Evolutionary conservation across 2,329 filamentous ascomycete species (phyloP).

Genomic region (Pleoardoris graminearum): DNA sequence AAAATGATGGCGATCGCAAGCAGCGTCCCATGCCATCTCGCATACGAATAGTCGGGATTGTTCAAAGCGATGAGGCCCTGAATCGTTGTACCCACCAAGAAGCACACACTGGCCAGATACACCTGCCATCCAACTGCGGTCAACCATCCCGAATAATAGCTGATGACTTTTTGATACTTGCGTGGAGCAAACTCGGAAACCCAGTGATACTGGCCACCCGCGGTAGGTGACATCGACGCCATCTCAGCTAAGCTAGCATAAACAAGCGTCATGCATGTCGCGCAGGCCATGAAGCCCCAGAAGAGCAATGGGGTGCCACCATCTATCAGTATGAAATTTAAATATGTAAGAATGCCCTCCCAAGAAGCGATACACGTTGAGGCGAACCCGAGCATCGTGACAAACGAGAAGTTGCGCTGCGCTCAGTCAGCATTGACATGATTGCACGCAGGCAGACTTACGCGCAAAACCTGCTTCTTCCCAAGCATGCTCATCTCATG

Average conservation of each 20-base stretch:
- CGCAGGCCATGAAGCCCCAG: conserved; percentile 37
- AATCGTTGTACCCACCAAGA: conserved; percentile 49
- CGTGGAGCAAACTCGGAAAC: conserved; percentile 22
- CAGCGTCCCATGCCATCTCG: conserved; percentile 54
- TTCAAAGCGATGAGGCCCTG: conserved; percentile 44
- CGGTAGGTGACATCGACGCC: conserved; percentile 34
- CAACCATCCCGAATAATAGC: conserved; percentile 46
- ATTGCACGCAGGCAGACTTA: neutral
- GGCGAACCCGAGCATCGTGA: conserved; percentile 22
- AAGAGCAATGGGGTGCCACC: conserved; percentile 41
- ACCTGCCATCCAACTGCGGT: conserved; percentile 52
- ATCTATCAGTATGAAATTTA: conserved; percentile 24
- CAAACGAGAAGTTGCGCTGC: conserved; percentile 8
- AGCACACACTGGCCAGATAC: conserved; percentile 48
- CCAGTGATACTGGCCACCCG: conserved; percentile 27
- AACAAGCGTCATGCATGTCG: conserved; percentile 23
- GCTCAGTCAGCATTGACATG: neutral
- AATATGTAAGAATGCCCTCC: conserved; percentile 18
- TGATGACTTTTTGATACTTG: conserved; percentile 12
- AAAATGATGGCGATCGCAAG: conserved; percentile 50
- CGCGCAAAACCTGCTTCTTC: conserved; percentile 8
- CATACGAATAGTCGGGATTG: conserved; percentile 43
- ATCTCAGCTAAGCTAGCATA: conserved; percentile 37
- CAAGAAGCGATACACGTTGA: conserved; percentile 19
- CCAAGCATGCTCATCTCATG: conserved; percentile 7